Percentiles rank a stretch among this genome's conserved stretches.
Evolutionary conservation across 2,329 filamentous ascomycete genomes (phyloP).

Genomic region (Xylaria sp.): DNA sequence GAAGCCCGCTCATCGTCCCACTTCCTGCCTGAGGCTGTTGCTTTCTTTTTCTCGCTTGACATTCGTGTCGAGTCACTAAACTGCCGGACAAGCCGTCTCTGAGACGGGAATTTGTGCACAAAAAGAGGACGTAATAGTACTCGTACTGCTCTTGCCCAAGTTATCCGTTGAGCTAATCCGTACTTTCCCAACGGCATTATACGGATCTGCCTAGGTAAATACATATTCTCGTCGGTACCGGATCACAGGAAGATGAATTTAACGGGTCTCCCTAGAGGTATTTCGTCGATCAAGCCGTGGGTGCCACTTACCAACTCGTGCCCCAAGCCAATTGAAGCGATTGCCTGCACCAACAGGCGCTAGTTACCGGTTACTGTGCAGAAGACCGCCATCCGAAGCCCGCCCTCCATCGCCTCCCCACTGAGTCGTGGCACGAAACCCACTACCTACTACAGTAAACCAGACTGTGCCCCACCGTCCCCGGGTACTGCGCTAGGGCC

Average conservation of each 20-base stretch:
- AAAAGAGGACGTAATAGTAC: background rate
- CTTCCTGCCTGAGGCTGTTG: too few relatives aligned
- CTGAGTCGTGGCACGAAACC: background rate
- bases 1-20: background rate
- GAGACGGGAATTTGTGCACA: background rate
- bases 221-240: background rate
- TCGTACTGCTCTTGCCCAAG: background rate
- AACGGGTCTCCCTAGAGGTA: background rate
- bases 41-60: conserved; percentile 1
- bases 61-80: background rate
- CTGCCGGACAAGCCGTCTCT: background rate
- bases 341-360: background rate
- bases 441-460: conserved; percentile 1
- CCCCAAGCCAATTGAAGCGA: background rate
- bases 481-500: background rate
- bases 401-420: background rate
- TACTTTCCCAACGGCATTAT: background rate
- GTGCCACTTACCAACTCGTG: too few relatives aligned
- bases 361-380: background rate
- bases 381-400: background rate
- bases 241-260: background rate
- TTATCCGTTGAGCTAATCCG: too few relatives aligned
- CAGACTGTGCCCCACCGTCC: background rate
- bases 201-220: background rate
- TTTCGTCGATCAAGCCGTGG: too few relatives aligned